Conservation (phyloP, 805 yeast species). For the Pichia manshurica region DNA sequence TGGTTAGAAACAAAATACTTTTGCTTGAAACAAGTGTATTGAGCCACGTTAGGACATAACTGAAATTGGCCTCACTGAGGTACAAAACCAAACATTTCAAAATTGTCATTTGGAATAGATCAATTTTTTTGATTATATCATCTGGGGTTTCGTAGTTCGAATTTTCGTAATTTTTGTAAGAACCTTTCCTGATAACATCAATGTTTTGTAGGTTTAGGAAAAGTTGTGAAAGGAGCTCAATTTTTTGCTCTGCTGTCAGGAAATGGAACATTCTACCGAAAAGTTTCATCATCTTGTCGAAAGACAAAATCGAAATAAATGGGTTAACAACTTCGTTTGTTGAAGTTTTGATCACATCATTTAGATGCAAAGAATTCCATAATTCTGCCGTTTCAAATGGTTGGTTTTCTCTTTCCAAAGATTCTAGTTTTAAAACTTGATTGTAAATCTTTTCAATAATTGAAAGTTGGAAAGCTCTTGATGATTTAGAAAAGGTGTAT, state of each 20-base stretch:
- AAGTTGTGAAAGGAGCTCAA: slow-evolving; percentile 69
- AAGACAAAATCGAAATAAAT: slow-evolving; percentile 74
- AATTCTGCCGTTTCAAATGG: slow-evolving; percentile 44
- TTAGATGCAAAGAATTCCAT: slow-evolving; percentile 75
- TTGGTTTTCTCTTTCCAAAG: slow-evolving; percentile 55
- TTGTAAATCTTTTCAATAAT: slow-evolving; percentile 75
- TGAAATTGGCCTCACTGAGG: slow-evolving; percentile 73
- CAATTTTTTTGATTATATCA: slow-evolving; percentile 54
- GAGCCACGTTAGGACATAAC: slow-evolving; percentile 71
- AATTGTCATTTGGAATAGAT: slow-evolving; percentile 72
- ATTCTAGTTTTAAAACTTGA: slow-evolving; percentile 73
- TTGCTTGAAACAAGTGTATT: slow-evolving; percentile 65
- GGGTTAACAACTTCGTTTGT: slow-evolving; percentile 65
- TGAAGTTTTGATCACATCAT: slow-evolving; percentile 47
- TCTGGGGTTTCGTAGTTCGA: slow-evolving; percentile 45
- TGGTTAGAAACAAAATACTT: slow-evolving; percentile 60
- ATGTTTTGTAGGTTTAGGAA: slow-evolving; percentile 76
- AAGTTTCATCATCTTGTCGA: slow-evolving; percentile 82
- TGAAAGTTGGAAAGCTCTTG: slow-evolving; percentile 52
- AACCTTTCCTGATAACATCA: slow-evolving; percentile 71
- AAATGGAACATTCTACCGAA: slow-evolving; percentile 86
- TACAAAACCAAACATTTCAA: slow-evolving; percentile 80
- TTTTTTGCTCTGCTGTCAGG: slow-evolving; percentile 66
- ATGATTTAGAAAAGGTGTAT: slow-evolving; percentile 29
- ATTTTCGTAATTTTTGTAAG: slow-evolving; percentile 57